Base-by-base conservation (phyloP, 352 stramenopile genomes). In the Paralagenidium karlingii region DNA sequence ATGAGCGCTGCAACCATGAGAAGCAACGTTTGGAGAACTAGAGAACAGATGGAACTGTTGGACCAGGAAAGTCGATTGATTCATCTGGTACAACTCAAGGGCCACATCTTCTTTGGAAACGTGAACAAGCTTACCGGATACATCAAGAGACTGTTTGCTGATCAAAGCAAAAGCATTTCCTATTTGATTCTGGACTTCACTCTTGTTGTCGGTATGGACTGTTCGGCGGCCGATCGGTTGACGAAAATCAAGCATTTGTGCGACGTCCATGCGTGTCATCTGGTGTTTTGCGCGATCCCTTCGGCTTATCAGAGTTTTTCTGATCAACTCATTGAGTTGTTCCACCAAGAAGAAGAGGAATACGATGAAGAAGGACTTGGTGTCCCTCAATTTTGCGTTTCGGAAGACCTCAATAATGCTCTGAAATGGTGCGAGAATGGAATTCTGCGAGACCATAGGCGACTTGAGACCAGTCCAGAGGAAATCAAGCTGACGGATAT, bases 151-250 rank as follows among this genome's bases (percentile, higher is more conserved):
- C 46, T 94, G 13, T 74, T 96, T 28, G 64, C 58, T 1, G 43
- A 40, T 5, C 39, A 47, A 1, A 45, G 38, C 1, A 43, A 24
- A 5, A 37, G 21, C 1, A 80, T 86, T 13, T 47, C 49, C 10
- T 83, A 54, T 30, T 53, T 89, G 24, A 85, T 97, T 24, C 62
- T 97, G 7, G 86, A 96, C 47, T 96, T 96, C 47, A 94, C 82
- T 1, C 49, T 96, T 2, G 89, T 97, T 0, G 64, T 95, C 0
- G 85, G 85, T 3, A 69, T 97, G 30, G 89, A 97, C 36, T 87
- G 71, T 13, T 91, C 77, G 10, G 77, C 77, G 8, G 77, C 74
- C 0, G 71, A 87, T 24, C 63, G 70, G 5, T 39, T 91, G 9
- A 78, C 73, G 15, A 86, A 87, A 47, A 77, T 87, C 54, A 84